Conservation (phyloP, 768 basidiomycete genomes). For the Leccinum rimulosum region DNA sequence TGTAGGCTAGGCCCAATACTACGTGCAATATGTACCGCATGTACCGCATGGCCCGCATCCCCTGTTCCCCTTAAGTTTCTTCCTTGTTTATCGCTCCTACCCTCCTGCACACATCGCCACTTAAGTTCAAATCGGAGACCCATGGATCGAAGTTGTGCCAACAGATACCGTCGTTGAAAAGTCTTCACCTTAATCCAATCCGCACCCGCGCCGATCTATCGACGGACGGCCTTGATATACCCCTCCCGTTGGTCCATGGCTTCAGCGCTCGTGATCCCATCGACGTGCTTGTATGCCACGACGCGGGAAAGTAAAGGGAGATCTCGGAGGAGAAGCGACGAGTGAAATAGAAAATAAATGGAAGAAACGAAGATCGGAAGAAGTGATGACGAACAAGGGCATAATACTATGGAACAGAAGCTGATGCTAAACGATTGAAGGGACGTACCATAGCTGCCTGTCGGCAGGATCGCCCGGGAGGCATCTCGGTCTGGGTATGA, state of each 20-base stretch:
- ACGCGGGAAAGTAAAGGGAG: background rate
- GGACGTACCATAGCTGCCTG: slow-evolving; percentile 54
- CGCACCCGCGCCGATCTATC: slow-evolving; percentile 61
- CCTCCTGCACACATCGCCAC: too few relatives aligned
- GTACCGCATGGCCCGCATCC: too few relatives aligned
- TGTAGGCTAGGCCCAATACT: too few relatives aligned
- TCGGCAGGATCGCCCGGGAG: slow-evolving; percentile 56
- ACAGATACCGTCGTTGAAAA: slow-evolving; percentile 10
- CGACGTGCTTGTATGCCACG: slow-evolving; percentile 36
- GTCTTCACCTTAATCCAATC: slow-evolving; percentile 65
- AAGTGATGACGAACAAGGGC: too few relatives aligned
- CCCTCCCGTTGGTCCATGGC: slow-evolving; percentile 55
- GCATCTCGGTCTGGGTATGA: slow-evolving; percentile 64
- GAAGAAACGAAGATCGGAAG: background rate
- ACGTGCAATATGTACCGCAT: too few relatives aligned
- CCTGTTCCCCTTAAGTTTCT: too few relatives aligned
- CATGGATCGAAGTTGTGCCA: too few relatives aligned
- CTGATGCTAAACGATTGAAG: background rate
- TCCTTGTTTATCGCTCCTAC: too few relatives aligned
- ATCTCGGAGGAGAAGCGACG: background rate
- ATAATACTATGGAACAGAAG: background rate
- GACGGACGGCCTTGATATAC: slow-evolving; percentile 53
- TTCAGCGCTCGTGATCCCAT: slow-evolving; percentile 57
- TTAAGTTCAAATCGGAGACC: too few relatives aligned
- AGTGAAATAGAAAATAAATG: background rate